These are phyloP conservation scores for Metarhizium anisopliae DNA, from an alignment of 2,329 filamentous ascomycete species.

Conservation along the genomic window DNA sequence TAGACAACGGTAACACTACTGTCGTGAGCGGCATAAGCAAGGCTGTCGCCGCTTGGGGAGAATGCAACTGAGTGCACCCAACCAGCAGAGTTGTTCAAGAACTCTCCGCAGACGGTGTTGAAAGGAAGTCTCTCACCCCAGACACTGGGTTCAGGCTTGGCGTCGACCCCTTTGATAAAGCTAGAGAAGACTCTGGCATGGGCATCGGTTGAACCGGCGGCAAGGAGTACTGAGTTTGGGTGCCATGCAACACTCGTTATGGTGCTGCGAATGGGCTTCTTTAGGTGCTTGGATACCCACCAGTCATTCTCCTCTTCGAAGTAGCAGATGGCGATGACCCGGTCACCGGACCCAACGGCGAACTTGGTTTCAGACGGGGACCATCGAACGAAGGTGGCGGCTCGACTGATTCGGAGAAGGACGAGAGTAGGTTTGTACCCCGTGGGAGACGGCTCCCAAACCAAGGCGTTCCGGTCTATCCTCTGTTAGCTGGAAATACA, in stretches of 20 bases:
- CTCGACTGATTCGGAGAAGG: constrained; percentile 91
- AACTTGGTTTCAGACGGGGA: constrained; percentile 96
- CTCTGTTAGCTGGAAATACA: constrained; percentile 6
- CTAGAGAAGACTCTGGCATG: constrained; percentile 91
- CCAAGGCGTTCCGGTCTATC: constrained; percentile 88
- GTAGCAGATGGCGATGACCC: constrained; percentile 94
- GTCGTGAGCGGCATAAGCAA: constrained; percentile 91
- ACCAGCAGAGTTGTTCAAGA: constrained; percentile 87
- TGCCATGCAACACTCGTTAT: constrained; percentile 95
- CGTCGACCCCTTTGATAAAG: constrained; percentile 93
- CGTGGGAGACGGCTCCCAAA: constrained; percentile 88
- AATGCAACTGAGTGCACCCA: constrained; percentile 95
- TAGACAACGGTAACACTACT: constrained; percentile 96
- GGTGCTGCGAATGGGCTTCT: constrained; percentile 97
- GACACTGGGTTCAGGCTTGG: constrained; percentile 71
- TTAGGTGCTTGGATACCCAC: constrained; percentile 99
- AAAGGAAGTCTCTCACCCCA: constrained; percentile 97
- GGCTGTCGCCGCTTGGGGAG: constrained; percentile 83
- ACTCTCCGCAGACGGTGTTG: constrained; percentile 97
- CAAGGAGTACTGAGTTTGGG: constrained; percentile 90
- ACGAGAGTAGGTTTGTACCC: constrained; percentile 98
- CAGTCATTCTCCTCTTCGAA: constrained; percentile 99
- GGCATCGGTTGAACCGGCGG: constrained; percentile 92
- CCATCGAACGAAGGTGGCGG: constrained; percentile 95
- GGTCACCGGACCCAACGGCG: constrained; percentile 89